Conservation (phyloP, 768 basidiomycete species). For the Melanogaster broomeanus region DNA sequence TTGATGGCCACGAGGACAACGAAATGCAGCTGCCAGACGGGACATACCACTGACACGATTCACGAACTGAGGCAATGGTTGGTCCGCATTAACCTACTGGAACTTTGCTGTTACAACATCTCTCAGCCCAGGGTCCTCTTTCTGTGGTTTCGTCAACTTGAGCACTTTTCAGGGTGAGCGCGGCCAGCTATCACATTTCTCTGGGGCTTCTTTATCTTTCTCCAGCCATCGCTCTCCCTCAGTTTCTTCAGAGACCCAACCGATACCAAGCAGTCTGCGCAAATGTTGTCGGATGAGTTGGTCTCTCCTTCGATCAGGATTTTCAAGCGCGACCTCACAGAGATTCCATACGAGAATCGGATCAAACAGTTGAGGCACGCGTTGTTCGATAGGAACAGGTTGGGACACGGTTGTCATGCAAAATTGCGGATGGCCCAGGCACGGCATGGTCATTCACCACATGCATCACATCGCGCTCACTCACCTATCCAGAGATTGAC, state of each 20-base stretch:
- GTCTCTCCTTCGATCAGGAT: slow-evolving; percentile 15
- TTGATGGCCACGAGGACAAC: slow-evolving; percentile 9
- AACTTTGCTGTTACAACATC: slow-evolving; percentile 28
- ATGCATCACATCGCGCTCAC: no score
- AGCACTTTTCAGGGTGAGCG: slow-evolving; percentile 31
- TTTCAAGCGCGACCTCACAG: slow-evolving; percentile 28
- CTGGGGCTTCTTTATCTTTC: slow-evolving; percentile 27
- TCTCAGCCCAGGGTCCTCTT: slow-evolving; percentile 23
- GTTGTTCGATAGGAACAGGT: slow-evolving; percentile 10
- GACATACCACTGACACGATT: slow-evolving; percentile 22
- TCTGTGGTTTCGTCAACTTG: slow-evolving; percentile 24
- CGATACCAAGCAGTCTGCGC: slow-evolving; percentile 31
- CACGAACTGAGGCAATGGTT: slow-evolving; percentile 25
- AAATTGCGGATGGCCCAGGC: no score
- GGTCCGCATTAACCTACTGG: slow-evolving; percentile 33
- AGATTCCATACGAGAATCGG: slow-evolving; percentile 32
- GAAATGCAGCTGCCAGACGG: slow-evolving; percentile 16
- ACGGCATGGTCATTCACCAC: no score
- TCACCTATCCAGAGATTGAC: no score
- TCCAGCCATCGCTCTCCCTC: slow-evolving; percentile 26
- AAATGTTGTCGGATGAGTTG: slow-evolving; percentile 23
- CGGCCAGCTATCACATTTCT: slow-evolving; percentile 22
- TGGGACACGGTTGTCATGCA: slow-evolving; percentile 27
- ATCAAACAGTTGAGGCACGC: slow-evolving; percentile 31
- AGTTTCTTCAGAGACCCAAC: slow-evolving; percentile 25